A percentile compares a stretch with the other conserved stretches of the same genome.
Evolutionary conservation across 2,329 filamentous ascomycete species (phyloP).

Genomic region (Aspergillus thermomutatus): DNA sequence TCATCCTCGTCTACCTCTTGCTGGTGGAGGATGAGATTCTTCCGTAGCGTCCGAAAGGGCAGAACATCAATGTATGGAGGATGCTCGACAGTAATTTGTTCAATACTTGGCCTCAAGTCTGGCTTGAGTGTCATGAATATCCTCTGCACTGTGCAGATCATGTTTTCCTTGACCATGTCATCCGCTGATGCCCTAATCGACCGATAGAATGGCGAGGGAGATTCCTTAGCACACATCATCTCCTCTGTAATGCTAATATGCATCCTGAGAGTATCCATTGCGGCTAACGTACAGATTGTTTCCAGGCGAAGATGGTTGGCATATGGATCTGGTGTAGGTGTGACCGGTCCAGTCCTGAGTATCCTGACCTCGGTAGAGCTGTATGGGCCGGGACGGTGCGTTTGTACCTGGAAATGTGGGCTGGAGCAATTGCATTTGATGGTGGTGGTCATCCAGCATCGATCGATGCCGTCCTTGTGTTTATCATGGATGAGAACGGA

Average conservation of each 20-base stretch:
- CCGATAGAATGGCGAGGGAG: slow-evolving; percentile 26
- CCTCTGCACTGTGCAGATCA: slow-evolving; percentile 10
- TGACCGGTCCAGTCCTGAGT: slow-evolving; percentile 11
- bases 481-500: slow-evolving; percentile 5
- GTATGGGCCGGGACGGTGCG: slow-evolving; percentile 1
- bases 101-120: slow-evolving; percentile 15
- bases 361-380: slow-evolving; percentile 5
- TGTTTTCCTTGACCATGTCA: slow-evolving; percentile 3
- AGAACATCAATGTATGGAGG: slow-evolving; percentile 19
- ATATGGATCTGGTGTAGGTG: slow-evolving; percentile 20
- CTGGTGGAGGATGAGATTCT: slow-evolving; percentile 14
- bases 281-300: slow-evolving; percentile 22
- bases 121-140: slow-evolving; percentile 17
- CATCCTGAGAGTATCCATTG: slow-evolving; percentile 13
- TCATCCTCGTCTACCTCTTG: slow-evolving; percentile 16
- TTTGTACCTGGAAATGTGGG: slow-evolving; percentile 13
- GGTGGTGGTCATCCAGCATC: slow-evolving; percentile 9
- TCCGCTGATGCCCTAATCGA: background rate
- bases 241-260: slow-evolving; percentile 24
- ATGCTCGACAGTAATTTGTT: slow-evolving; percentile 18
- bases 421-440: slow-evolving; percentile 14
- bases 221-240: slow-evolving; percentile 21
- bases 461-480: slow-evolving; percentile 1
- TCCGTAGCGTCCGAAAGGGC: slow-evolving; percentile 16
- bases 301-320: slow-evolving; percentile 26